These are phyloP conservation scores for Holtermanniella nyarrowii DNA, from an alignment of 768 basidiomycete genomes.

Conservation along the genomic window DNA sequence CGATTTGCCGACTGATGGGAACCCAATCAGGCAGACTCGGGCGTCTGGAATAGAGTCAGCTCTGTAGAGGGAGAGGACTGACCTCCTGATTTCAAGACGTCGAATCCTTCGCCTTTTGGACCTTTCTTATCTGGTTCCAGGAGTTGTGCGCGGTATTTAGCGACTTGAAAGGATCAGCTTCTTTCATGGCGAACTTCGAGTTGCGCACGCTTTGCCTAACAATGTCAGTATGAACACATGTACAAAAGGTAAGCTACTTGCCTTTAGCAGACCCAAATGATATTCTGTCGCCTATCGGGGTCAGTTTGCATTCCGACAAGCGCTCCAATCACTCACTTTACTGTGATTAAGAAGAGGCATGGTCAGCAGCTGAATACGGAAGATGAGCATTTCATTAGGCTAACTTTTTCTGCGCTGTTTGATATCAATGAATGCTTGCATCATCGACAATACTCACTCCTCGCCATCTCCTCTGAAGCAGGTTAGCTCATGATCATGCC, in stretches of 20 bases:
- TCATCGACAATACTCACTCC: constrained; percentile 54
- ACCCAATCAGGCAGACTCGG: constrained; percentile 82
- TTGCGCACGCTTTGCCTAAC: constrained; percentile 24
- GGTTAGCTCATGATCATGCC: background rate
- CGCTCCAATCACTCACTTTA: background rate
- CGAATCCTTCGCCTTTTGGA: constrained; percentile 69
- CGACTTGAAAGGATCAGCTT: constrained; percentile 35
- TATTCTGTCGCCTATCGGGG: constrained; percentile 71
- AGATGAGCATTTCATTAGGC: constrained; percentile 41
- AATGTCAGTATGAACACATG: background rate
- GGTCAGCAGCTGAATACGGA: background rate
- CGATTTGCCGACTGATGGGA: constrained; percentile 92
- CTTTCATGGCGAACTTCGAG: background rate
- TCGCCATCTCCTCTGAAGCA: constrained; percentile 81
- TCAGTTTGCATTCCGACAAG: background rate
- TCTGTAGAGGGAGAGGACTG: constrained; percentile 5
- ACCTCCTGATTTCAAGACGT: constrained; percentile 69
- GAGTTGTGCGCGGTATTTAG: constrained; percentile 86
- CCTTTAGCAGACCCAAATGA: constrained; percentile 56
- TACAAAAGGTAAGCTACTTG: constrained; percentile 3
- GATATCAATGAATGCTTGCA: background rate
- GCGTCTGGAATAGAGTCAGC: constrained; percentile 49
- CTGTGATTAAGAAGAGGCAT: constrained; percentile 11
- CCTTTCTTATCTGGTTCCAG: constrained; percentile 83
- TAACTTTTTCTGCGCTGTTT: constrained; percentile 87